These are phyloP conservation scores for Glycine latifolia DNA, from an alignment of 306 rosid species.

Conservation along the genomic window DNA sequence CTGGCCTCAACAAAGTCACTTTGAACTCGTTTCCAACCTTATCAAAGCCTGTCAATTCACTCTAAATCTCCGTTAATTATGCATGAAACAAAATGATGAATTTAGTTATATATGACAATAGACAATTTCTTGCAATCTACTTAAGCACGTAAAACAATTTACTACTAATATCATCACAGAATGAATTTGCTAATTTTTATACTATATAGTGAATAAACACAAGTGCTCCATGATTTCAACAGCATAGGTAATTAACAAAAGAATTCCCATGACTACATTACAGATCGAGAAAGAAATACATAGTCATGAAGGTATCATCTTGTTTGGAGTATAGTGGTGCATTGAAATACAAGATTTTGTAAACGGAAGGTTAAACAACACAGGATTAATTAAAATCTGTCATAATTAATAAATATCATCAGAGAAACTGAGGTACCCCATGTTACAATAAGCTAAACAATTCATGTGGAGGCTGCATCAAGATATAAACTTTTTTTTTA, in stretches of 20 bases:
- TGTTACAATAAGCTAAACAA: conserved; percentile 32
- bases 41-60: not conserved
- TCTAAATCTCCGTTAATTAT: conserved; percentile 17
- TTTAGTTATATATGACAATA: conserved; percentile 5
- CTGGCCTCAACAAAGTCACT: not conserved
- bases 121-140: conserved; percentile 38
- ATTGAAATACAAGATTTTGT: conserved; percentile 6
- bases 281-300: conserved; percentile 33
- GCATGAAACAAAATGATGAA: conserved; percentile 41
- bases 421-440: conserved; percentile 34
- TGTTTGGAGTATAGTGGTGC: not conserved
- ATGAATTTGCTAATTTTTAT: conserved; percentile 5
- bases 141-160: conserved; percentile 22
- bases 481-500: no score
- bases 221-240: conserved; percentile 9
- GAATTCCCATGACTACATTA: conserved; percentile 35
- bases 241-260: conserved; percentile 39
- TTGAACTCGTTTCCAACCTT: not conserved
- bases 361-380: conserved; percentile 28
- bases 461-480: no score
- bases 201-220: conserved; percentile 1
- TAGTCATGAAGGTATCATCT: not conserved
- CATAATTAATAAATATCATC: conserved; percentile 44
- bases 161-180: conserved; percentile 21
- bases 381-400: conserved; percentile 1